Conservation (phyloP, 495 filamentous ascomycete genomes). For the Podospora fimiseda region DNA sequence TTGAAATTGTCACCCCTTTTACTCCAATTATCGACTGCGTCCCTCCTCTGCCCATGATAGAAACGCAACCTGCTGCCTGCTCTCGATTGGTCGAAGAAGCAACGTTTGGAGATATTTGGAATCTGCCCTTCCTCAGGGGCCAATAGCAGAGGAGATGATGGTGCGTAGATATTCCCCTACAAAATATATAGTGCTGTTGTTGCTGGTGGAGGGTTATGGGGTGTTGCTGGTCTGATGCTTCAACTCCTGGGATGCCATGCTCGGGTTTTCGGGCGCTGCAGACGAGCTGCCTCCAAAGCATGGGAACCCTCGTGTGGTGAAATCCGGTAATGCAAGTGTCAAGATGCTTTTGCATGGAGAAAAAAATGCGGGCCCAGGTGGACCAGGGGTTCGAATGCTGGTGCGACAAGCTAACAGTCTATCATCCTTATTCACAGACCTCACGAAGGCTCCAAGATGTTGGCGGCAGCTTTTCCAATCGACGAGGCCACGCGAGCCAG, state of each 20-base stretch:
- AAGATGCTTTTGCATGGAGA: slow-evolving; percentile 15
- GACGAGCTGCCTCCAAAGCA: slow-evolving; percentile 6
- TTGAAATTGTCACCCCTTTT: not conserved
- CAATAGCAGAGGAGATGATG: slow-evolving; percentile 30
- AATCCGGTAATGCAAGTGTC: slow-evolving; percentile 4
- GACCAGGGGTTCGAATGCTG: slow-evolving; percentile 14
- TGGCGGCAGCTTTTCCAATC: slow-evolving; percentile 48
- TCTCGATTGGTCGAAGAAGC: slow-evolving; percentile 10
- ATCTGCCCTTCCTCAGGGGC: slow-evolving; percentile 34
- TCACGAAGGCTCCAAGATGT: slow-evolving; percentile 47
- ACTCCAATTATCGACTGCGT: not conserved
- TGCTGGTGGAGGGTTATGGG: no score
- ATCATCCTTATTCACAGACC: slow-evolving; percentile 33
- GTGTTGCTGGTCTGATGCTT: not conserved
- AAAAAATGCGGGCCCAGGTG: slow-evolving; percentile 28
- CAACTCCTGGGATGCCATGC: slow-evolving; percentile 5
- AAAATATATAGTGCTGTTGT: no score
- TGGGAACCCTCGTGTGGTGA: slow-evolving; percentile 13
- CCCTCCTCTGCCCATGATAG: slow-evolving; percentile 32
- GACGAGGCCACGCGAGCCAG: slow-evolving; percentile 49
- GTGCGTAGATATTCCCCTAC: slow-evolving; percentile 21
- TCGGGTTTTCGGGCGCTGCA: slow-evolving; percentile 14
- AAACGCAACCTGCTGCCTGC: slow-evolving; percentile 17
- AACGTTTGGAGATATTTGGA: slow-evolving; percentile 26
- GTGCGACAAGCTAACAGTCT: slow-evolving; percentile 16